Evolutionary conservation across 1,284 basidiomycete species (phyloP), one percentile per base, ranked within the genome.

Genomic region (Melampsora larici-populina): DNA sequence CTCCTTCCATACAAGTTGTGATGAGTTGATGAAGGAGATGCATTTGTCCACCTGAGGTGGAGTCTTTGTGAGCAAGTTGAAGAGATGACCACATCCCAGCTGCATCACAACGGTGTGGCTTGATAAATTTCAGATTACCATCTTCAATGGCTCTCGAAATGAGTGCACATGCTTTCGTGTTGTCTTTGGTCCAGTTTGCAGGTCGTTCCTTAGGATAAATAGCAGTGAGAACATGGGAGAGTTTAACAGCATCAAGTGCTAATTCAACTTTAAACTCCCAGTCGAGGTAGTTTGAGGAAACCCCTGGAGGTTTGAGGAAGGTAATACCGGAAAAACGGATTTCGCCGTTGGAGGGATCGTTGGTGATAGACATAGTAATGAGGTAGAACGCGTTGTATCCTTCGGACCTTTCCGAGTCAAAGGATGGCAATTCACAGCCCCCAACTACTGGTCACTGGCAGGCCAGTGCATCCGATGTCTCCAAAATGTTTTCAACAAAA

Each of bases 161-260:
- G n/a, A 70, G 9, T 21, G 67, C n/a, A 46, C 66, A 68, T 21
- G 49, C 66, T 8, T 36, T 46, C 33, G 43, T 68, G 11, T 68
- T 68, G 66, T 68, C 66, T 4, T 24, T n/a, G n/a, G 43, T 46
- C 66, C 29, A 68, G 40, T 8, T 68, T 36, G 40, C 7, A n/a
- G 11, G 4, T 5, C 29, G 40, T 9, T 6, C 11, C n/a, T 68
- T 31, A 9, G 33, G 31, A n/a, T 68, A 13, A 46, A 11, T 15
- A n/a, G 66, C n/a, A 17, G 6, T 68, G 11, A 68, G 66, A n/a
- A 68, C 40, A 24, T 68, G n/a, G n/a, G n/a, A n/a, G n/a, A n/a
- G n/a, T n/a, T n/a, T n/a, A n/a, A n/a, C n/a, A n/a, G n/a, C n/a
- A n/a, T n/a, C n/a, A n/a, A n/a, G n/a, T n/a, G n/a, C n/a, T n/a